Percentiles rank a stretch among this genome's conserved stretches.
Evolutionary conservation across 208 protist species (phyloP).

Genomic region (Angomonas deanei): DNA sequence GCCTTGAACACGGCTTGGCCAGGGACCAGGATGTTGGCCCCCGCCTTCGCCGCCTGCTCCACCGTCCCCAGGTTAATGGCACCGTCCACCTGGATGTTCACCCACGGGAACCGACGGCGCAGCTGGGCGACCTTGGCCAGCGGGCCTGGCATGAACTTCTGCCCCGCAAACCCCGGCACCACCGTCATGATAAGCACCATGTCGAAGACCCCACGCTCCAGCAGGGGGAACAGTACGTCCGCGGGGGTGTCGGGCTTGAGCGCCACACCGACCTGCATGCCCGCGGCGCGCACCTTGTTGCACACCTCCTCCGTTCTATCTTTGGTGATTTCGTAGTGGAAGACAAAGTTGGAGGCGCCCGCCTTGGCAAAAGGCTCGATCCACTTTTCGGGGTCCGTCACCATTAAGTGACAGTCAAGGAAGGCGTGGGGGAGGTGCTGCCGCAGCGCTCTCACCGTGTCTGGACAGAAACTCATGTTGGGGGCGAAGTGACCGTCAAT

Average conservation of each 20-base stretch:
- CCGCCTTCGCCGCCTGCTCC: conserved; percentile 83
- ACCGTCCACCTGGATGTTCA: conserved; percentile 98
- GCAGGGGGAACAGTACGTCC: conserved; percentile 39
- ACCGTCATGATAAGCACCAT: conserved; percentile 98
- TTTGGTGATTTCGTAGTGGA: conserved; percentile 89
- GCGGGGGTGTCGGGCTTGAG: conserved; percentile 91
- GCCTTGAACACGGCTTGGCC: conserved; percentile 94
- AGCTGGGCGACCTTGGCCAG: conserved; percentile 94
- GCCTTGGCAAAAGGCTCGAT: conserved; percentile 76
- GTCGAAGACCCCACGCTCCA: conserved; percentile 86
- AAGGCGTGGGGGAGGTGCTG: conserved; percentile 77
- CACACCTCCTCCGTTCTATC: conserved; percentile 38
- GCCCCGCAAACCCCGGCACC: conserved; percentile 98
- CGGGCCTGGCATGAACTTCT: conserved; percentile 96
- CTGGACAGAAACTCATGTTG: conserved; percentile 94
- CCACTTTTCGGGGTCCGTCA: conserved; percentile 85
- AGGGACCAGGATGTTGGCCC: conserved; percentile 97
- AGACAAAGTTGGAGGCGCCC: conserved; percentile 86
- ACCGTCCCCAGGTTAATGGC: conserved; percentile 94
- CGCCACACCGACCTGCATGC: conserved; percentile 91
- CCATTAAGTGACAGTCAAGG: conserved; percentile 95
- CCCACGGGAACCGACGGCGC: conserved; percentile 60
- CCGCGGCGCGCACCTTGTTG: conserved; percentile 48
- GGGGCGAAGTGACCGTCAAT: conserved; percentile 97
- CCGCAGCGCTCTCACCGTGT: conserved; percentile 86